Evolutionary conservation across 116 monocot genomes (phyloP).

Genomic region (Cymodocea nodosa): DNA sequence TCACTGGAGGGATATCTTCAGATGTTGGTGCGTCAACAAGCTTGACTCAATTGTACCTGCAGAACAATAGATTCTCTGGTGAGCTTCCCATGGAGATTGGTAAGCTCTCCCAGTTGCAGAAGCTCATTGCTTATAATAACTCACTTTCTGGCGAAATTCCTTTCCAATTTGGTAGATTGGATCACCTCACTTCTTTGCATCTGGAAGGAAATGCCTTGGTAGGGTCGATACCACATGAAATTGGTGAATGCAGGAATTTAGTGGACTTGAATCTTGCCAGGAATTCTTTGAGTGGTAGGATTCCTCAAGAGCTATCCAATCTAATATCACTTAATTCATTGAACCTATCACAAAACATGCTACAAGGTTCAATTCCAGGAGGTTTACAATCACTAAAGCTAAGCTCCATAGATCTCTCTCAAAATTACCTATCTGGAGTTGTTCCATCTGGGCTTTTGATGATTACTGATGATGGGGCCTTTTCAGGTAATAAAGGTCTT

Average conservation of each 20-base stretch:
- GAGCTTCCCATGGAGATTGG: conserved; percentile 59
- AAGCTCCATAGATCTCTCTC: conserved; percentile 70
- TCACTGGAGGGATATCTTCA: conserved; percentile 49
- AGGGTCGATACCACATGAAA: conserved; percentile 57
- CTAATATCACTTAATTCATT: conserved; percentile 72
- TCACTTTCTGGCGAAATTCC: conserved; percentile 59
- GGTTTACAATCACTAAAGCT: conserved; percentile 62
- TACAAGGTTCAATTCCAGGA: conserved; percentile 52
- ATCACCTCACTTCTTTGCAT: conserved; percentile 57
- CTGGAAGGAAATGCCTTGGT: conserved; percentile 55
- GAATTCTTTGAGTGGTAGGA: conserved; percentile 51
- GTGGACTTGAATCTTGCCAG: conserved; percentile 64
- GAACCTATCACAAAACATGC: conserved; percentile 55
- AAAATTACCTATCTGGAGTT: conserved; percentile 51
- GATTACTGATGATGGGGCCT: conserved; percentile 65
- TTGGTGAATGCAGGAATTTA: conserved; percentile 46
- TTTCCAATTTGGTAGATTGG: conserved; percentile 37
- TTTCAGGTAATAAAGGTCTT: conserved; percentile 46
- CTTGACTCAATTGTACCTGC: conserved; percentile 54
- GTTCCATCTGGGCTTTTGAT: conserved; percentile 52
- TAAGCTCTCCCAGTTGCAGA: conserved; percentile 48
- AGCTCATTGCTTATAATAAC: conserved; percentile 52
- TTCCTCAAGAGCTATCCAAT: conserved; percentile 40
- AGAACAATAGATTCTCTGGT: conserved; percentile 64
- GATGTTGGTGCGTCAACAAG: conserved; percentile 45